These are phyloP conservation scores for Pleurotus cornucopiae DNA, from an alignment of 768 basidiomycete species.

Conservation along the genomic window DNA sequence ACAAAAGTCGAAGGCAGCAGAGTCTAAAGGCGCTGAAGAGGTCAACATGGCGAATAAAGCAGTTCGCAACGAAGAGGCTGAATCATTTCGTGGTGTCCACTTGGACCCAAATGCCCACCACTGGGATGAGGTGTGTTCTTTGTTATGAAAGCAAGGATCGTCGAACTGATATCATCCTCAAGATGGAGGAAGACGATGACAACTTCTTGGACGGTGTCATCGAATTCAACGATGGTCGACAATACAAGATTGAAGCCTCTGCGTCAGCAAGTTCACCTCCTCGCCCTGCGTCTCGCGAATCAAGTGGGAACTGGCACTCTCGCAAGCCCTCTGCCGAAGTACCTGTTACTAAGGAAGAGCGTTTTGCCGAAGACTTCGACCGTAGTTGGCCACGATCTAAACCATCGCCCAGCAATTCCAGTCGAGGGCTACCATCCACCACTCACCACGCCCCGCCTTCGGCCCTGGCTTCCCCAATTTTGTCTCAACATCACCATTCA, in stretches of 20 bases:
- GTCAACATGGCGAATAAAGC: slow-evolving; percentile 52
- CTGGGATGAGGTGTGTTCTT: slow-evolving; percentile 88
- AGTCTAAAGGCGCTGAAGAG: slow-evolving; percentile 46
- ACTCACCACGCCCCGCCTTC: slow-evolving; percentile 15
- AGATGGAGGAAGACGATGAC: slow-evolving; percentile 93
- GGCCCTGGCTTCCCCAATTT: slow-evolving; percentile 28
- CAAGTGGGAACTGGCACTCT: slow-evolving; percentile 13
- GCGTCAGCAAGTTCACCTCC: slow-evolving; percentile 20
- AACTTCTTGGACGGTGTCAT: slow-evolving; percentile 86
- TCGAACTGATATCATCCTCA: background rate
- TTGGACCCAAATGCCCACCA: slow-evolving; percentile 91
- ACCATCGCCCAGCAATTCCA: slow-evolving; percentile 38
- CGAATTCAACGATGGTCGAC: slow-evolving; percentile 93
- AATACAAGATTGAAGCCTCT: slow-evolving; percentile 74
- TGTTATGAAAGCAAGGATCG: slow-evolving; percentile 9
- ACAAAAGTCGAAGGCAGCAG: slow-evolving; percentile 31
- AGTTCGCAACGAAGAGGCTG: slow-evolving; percentile 75
- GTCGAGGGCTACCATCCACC: slow-evolving; percentile 34
- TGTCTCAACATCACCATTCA: slow-evolving; percentile 35
- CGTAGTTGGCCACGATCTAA: slow-evolving; percentile 89
- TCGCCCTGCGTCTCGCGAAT: slow-evolving; percentile 22
- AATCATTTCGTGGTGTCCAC: slow-evolving; percentile 92
- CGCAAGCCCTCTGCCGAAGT: slow-evolving; percentile 23
- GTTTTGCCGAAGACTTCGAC: slow-evolving; percentile 93
- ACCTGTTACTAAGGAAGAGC: slow-evolving; percentile 79